phyloP scores from a whole-genome alignment of 306 rosid genomes.

The Quillaja saponaria region DNA sequence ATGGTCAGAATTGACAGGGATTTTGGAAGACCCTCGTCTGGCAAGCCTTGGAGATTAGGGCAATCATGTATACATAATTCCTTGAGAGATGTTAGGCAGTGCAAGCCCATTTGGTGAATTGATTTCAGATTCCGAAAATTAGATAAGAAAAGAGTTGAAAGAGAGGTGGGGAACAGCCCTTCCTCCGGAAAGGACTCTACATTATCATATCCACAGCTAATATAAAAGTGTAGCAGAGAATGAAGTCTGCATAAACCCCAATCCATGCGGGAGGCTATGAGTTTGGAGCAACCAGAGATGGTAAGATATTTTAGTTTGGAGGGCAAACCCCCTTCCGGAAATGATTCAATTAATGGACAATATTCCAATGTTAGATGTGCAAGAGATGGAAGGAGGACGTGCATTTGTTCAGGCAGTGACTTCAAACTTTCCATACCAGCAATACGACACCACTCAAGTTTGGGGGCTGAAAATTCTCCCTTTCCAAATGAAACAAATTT shows the following conservation, averaged over 20 bases:
- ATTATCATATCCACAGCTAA: neutral
- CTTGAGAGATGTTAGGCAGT: constrained; percentile 30
- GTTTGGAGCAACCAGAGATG: accelerated
- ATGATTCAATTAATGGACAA: constrained; percentile 12
- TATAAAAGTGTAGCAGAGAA: neutral
- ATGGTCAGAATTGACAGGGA: neutral
- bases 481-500: no score
- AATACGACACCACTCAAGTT: no score
- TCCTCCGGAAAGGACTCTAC: no score
- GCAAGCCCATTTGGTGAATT: constrained; percentile 25
- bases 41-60: constrained; percentile 18
- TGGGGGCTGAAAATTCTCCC: no score
- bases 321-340: neutral
- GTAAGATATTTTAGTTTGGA: neutral
- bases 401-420: no score
- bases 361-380: no score
- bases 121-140: neutral
- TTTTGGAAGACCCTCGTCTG: constrained; percentile 1
- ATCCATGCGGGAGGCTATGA: accelerated
- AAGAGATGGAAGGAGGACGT: no score
- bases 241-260: constrained; percentile 11
- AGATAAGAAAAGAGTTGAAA: no score
- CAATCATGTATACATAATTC: accelerated
- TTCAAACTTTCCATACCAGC: no score
- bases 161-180: no score